Conservation (phyloP, 148 eudicot species). For the Vaccinium macrocarpon region DNA sequence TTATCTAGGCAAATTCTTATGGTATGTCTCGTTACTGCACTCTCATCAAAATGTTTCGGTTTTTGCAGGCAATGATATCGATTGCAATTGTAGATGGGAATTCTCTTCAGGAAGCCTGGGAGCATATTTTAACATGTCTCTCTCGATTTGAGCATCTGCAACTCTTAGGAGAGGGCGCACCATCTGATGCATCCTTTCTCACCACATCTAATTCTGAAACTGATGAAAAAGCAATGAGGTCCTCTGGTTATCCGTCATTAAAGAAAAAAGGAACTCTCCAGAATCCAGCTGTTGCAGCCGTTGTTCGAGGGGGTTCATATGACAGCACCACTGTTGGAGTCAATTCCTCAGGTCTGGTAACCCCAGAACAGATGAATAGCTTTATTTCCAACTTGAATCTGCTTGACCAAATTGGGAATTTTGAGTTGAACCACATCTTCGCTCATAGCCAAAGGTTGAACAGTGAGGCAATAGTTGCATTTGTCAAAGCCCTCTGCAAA, state of each 20-base stretch:
- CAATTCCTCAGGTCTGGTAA: constrained; percentile 67
- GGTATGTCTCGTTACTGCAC: not conserved
- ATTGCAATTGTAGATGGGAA: constrained; percentile 96
- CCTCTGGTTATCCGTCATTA: constrained; percentile 49
- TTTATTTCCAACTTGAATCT: constrained; percentile 91
- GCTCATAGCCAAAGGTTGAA: constrained; percentile 99
- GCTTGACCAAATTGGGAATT: constrained; percentile 97
- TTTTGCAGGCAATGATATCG: constrained; percentile 78
- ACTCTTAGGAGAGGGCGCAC: constrained; percentile 96
- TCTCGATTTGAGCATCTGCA: constrained; percentile 99
- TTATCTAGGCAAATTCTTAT: not conserved
- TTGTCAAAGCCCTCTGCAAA: constrained; percentile 93
- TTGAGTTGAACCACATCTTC: constrained; percentile 93
- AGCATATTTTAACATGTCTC: constrained; percentile 90
- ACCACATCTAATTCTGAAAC: constrained; percentile 57
- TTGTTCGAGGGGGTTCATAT: constrained; percentile 97
- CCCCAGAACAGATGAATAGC: constrained; percentile 88
- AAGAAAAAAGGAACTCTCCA: constrained; percentile 87
- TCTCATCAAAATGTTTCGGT: constrained; percentile 17
- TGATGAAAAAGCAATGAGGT: constrained; percentile 61
- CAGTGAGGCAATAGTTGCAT: constrained; percentile 98
- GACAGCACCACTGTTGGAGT: constrained; percentile 77
- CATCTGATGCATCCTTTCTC: constrained; percentile 93
- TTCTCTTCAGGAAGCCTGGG: constrained; percentile 96
- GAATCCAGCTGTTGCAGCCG: constrained; percentile 92